Conservation (phyloP, 2,329 filamentous ascomycete genomes). For the Fonsecaea multimorphosa region DNA sequence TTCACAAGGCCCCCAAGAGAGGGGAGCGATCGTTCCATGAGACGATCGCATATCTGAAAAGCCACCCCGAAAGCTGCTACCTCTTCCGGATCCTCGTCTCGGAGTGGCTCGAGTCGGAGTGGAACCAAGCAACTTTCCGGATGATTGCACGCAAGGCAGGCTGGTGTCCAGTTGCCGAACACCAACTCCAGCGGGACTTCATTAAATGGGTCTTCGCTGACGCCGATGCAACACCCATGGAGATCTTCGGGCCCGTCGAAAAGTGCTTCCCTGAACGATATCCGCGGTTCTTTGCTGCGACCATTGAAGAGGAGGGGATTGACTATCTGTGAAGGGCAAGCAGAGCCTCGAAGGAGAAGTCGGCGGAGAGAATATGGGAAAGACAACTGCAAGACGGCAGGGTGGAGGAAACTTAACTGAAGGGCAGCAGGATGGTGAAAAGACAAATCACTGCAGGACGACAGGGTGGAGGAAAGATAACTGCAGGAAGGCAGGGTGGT, state of each 20-base stretch:
- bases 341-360: neutral
- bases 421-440: neutral
- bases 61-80: constrained; percentile 1
- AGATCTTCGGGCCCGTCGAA: neutral
- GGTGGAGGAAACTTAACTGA: neutral
- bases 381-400: neutral
- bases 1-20: constrained; percentile 4
- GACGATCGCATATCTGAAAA: constrained; percentile 2
- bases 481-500: neutral
- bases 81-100: constrained; percentile 8
- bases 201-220: neutral
- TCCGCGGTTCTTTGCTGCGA: constrained; percentile 7
- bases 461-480: too few relatives aligned
- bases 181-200: constrained; percentile 2
- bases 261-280: neutral
- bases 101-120: constrained; percentile 5
- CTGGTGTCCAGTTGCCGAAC: neutral
- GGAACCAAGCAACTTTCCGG: neutral
- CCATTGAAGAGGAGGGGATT: constrained; percentile 1
- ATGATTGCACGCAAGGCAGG: constrained; percentile 9
- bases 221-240: neutral
- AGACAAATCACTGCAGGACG: too few relatives aligned
- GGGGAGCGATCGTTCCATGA: neutral
- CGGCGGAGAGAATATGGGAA: neutral
- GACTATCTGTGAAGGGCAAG: neutral